Base-by-base conservation (phyloP, 129 eudicot genomes). In the Flaveria bidentis region DNA sequence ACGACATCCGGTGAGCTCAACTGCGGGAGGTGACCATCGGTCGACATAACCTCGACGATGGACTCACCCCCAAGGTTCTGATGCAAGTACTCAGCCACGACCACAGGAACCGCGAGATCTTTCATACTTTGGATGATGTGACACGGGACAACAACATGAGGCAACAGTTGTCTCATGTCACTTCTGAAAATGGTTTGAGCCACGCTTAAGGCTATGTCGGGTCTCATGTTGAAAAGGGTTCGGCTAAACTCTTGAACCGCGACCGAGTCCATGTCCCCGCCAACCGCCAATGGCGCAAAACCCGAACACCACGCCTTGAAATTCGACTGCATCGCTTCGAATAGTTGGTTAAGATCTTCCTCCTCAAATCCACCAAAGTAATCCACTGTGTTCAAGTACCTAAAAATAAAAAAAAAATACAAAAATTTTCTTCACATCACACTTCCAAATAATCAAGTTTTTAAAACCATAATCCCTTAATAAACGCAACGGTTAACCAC, bases 1-100 rank as follows among this genome's bases (percentile, higher is more conserved):
- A 89, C 97, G 14, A 89, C 87, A 47, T 94, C 98, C 0, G 98
- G 98, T 17, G 97, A 94, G 84, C 98, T 94, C 77, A 94, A 66
- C 67, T 94, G 98, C 17, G 97, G 98, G 28, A 94, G 85, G 77
- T 94, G 98, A 57, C 98, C 98, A 8, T 94, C 97, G 0, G 97
- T 88, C 1, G 88, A 75, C 97, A 94, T 94, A n/a, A 94, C 96
- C 85, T 94, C 98, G 2, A 93, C 98, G 25, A 94, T 84, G 15
- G 96, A 87, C 30, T 91, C 88, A 0, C 91, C 87, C 6, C 96
- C 96, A 6, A 94, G 84, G 82, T 89, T 82, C 56, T 85, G 96
- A 80, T 94, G 96, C 45, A 94, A 86, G 82, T 85, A 94, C 77
- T 94, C 98, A 10, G 98, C 80, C 0, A 91, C 91, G 16, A 82